A percentile compares a stretch with the other conserved stretches of the same genome.
These are phyloP conservation scores for Psidium guajava DNA, from an alignment of 345 rosid genomes.

Conservation along the genomic window DNA sequence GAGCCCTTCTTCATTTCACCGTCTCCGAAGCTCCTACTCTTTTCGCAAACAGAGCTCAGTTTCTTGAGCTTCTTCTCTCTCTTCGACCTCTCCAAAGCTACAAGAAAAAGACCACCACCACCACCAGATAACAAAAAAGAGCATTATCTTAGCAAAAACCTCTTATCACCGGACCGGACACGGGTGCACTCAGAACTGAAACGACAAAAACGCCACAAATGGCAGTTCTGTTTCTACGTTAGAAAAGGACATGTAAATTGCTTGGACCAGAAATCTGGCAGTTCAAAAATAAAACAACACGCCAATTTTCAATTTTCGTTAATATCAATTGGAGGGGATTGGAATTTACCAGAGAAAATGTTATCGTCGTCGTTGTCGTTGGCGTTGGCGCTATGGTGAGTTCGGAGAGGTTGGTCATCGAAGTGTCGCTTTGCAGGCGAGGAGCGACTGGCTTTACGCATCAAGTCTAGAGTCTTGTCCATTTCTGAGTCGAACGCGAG, in stretches of 20 bases:
- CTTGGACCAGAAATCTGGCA: background rate
- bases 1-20: conserved; percentile 38
- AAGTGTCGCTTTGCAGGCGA: conserved; percentile 19
- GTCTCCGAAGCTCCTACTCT: conserved; percentile 14
- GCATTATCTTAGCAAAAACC: background rate
- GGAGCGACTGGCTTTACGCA: conserved; percentile 19
- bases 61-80: conserved; percentile 42
- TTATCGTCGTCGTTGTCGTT: background rate
- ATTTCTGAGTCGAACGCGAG: conserved; percentile 20
- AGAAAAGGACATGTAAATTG: background rate
- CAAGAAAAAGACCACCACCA: conserved; percentile 8
- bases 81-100: conserved; percentile 40
- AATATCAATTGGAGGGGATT: background rate
- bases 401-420: conserved; percentile 38
- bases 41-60: conserved; percentile 33
- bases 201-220: conserved; percentile 21
- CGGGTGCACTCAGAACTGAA: background rate
- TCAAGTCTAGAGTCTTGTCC: conserved; percentile 56
- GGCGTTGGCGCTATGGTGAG: background rate
- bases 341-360: conserved; percentile 29
- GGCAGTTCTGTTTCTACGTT: conserved; percentile 9
- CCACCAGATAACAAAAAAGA: conserved; percentile 8
- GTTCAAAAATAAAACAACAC: background rate
- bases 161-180: background rate
- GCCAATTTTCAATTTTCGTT: background rate